These are phyloP conservation scores for Pseudogymnoascus sp. DNA, from an alignment of 2,329 filamentous ascomycete genomes.

Conservation along the genomic window DNA sequence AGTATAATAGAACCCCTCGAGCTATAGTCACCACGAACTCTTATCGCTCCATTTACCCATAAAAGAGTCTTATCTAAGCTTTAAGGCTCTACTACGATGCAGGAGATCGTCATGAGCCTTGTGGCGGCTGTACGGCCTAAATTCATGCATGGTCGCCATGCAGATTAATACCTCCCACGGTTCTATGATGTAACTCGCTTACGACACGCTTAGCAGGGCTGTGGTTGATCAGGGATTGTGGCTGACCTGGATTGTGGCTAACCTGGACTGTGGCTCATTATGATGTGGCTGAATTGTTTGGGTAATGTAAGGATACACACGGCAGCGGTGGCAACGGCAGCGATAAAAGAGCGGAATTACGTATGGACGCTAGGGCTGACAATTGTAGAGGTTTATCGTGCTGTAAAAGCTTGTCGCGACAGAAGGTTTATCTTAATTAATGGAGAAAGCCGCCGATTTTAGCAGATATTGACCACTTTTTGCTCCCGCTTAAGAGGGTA, in stretches of 20 bases:
- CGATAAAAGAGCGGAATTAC: no score
- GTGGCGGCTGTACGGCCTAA: conserved; percentile 4
- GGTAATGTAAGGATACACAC: no score
- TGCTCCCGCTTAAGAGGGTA: not conserved
- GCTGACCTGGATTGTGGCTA: no score
- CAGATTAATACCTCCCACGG: not conserved
- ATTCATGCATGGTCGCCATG: conserved; percentile 7
- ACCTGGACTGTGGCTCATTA: no score
- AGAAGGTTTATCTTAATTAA: not conserved
- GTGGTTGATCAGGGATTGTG: not conserved
- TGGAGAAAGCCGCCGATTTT: not conserved
- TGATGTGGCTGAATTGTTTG: no score
- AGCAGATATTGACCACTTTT: not conserved
- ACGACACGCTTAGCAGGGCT: not conserved
- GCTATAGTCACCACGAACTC: conserved; percentile 20
- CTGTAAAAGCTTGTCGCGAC: not conserved
- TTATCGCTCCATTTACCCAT: conserved; percentile 21
- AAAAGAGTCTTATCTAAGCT: conserved; percentile 21
- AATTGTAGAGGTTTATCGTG: no score
- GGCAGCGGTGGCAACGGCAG: no score
- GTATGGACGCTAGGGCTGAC: no score
- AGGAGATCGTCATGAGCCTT: conserved; percentile 10
- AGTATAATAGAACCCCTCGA: conserved; percentile 17
- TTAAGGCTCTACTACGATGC: conserved; percentile 14
- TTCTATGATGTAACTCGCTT: not conserved